Evolutionary conservation across 2,329 filamentous ascomycete genomes (phyloP), one percentile per base, ranked within the genome.

Genomic region (Trichoderma guizhouense): DNA sequence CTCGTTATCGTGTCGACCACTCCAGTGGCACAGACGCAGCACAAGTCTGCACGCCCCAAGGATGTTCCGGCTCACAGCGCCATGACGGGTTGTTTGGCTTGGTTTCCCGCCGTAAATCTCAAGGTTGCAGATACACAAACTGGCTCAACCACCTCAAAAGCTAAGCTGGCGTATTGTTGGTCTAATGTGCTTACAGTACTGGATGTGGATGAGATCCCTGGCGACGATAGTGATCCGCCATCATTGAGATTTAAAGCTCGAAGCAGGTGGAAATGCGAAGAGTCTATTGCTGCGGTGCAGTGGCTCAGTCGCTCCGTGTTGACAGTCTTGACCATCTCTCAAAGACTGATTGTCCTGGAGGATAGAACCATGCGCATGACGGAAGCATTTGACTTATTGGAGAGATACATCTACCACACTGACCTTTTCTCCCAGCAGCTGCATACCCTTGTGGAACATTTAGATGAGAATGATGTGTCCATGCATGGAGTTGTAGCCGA

Each of bases 1-100:
- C 86, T 99, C 51, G 96, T 99, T 47, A 95, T 99, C 76, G 96
- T 99, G 14, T 99, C 97, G 0, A 99, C 96, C 0, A 99, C 95
- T 0, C 96, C 96, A 0, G 88, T 98, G 43, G 96, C 97, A 5
- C 95, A 98, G 80, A 99, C 96, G 1, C 96, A 99, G 79, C 93
- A 98, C 81, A 99, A 99, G 82, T 91, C 94, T 24, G 90, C 94
- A 2, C 88, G 96, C 30, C 95, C 96, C 5, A 98, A 97, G 79
- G 95, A 98, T 75, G 90, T 98, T 11, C 90, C 90, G 32, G 93
- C 93, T 1, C 95, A 99, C 79, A 93, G 94, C 78, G 91, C 95
- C 21, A 91, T 99, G 87, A 98, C 93, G 64, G 97, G 95, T 3
- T 97, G 95, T 76, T 83, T 99, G 64, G 94, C 96, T 39, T 99